Conservation (phyloP, 192 early-diverging fungal genomes). For the Rhizoclosmatium sp. region DNA sequence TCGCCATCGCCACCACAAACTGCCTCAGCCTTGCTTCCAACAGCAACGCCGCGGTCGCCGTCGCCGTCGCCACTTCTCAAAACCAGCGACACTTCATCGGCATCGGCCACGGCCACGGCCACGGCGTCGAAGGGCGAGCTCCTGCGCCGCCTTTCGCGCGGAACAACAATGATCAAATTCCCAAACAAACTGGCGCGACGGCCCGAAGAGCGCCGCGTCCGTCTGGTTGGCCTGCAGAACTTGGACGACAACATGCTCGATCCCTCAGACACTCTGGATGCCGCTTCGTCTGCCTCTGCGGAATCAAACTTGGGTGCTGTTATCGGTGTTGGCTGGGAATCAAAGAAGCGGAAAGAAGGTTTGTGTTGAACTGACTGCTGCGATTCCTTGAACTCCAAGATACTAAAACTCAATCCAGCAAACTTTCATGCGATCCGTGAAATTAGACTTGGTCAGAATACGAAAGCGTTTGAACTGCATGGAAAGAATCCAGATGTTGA, state of each 20-base stretch:
- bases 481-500: constrained; percentile 52
- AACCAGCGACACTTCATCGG: too few species aligned
- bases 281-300: background rate
- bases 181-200: constrained; percentile 47
- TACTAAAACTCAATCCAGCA: constrained; percentile 35
- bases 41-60: background rate
- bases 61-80: background rate
- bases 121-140: background rate
- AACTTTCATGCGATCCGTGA: constrained; percentile 57
- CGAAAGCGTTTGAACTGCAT: constrained; percentile 58
- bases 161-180: constrained; percentile 57
- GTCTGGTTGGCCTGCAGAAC: constrained; percentile 41
- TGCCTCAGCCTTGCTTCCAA: too few species aligned
- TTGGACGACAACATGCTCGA: constrained; percentile 45
- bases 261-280: too few species aligned
- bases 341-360: constrained; percentile 52
- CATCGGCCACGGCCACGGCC: too few species aligned
- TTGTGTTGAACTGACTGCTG: background rate
- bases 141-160: constrained; percentile 6
- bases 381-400: background rate
- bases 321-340: constrained; percentile 36
- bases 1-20: background rate
- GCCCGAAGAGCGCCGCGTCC: constrained; percentile 53
- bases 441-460: constrained; percentile 66
- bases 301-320: background rate